Percentiles rank a stretch among this genome's conserved stretches.
phyloP scores from a whole-genome alignment of 164 flowering plant genomes.

The Nymphaea colorata region DNA sequence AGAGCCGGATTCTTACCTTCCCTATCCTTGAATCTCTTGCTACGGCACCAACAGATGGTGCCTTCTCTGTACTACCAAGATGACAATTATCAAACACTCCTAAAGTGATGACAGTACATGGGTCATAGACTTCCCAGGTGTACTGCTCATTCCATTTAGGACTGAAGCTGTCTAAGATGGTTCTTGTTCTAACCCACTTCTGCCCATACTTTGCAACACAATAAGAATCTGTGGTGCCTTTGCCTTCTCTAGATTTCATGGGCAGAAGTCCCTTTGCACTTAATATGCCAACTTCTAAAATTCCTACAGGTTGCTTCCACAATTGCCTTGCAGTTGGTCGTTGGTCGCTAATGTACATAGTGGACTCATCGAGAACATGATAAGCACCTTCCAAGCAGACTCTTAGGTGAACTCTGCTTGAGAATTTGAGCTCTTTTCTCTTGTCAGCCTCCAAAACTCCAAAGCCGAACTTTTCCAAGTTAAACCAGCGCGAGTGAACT shows the following conservation, averaged over 20 bases:
- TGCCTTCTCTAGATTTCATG: slow-evolving; percentile 55
- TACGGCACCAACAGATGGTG: slow-evolving; percentile 4
- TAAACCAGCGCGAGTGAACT: slow-evolving; percentile 66
- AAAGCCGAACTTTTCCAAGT: slow-evolving; percentile 63
- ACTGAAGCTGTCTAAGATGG: slow-evolving; percentile 26
- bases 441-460: slow-evolving; percentile 53
- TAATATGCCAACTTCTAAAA: slow-evolving; percentile 68
- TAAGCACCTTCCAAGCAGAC: slow-evolving; percentile 78
- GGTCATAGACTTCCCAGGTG: slow-evolving; percentile 60
- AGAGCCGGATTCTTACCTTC: slow-evolving; percentile 42
- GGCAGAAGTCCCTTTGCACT: slow-evolving; percentile 65
- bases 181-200: slow-evolving; percentile 66
- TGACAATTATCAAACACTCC: slow-evolving; percentile 54
- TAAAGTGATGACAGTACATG: slow-evolving; percentile 45
- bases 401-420: slow-evolving; percentile 64
- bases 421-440: slow-evolving; percentile 53
- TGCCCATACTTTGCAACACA: slow-evolving; percentile 79
- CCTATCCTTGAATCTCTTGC: slow-evolving; percentile 32
- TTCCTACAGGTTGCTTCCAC: slow-evolving; percentile 68
- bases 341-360: slow-evolving; percentile 62
- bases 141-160: slow-evolving; percentile 62
- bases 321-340: slow-evolving; percentile 77
- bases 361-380: slow-evolving; percentile 75
- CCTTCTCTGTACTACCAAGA: slow-evolving; percentile 15
- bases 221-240: slow-evolving; percentile 57